Conservation (phyloP, 106 monocot species). For the Iris macrosiphon region DNA sequence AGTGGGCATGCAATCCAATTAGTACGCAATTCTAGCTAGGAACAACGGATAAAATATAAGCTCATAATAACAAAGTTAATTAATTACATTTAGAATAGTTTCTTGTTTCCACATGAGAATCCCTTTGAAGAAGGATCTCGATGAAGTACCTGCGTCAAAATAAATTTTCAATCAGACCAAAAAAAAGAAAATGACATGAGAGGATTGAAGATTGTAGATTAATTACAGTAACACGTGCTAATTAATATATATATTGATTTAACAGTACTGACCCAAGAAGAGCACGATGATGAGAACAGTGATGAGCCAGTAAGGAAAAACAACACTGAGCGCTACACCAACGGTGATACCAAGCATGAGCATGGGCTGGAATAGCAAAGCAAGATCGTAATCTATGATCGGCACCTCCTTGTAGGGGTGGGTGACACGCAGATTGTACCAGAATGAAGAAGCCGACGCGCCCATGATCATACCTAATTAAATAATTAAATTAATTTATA, state of each 20-base stretch:
- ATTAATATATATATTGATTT: no score
- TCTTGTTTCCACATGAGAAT: constrained; percentile 89
- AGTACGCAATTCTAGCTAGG: neutral
- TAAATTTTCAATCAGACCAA: neutral
- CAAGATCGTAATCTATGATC: constrained; percentile 90
- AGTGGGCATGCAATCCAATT: neutral
- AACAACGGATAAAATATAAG: neutral
- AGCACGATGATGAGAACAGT: constrained; percentile 91
- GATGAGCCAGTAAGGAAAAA: constrained; percentile 98
- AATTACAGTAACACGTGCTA: neutral
- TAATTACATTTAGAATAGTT: constrained; percentile 62
- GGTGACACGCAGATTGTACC: constrained; percentile 84
- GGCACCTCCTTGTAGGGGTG: constrained; percentile 90
- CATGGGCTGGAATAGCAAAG: constrained; percentile 98
- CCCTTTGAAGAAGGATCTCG: constrained; percentile 79
- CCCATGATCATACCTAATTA: constrained; percentile 96
- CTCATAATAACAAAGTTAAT: neutral
- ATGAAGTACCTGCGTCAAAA: constrained; percentile 65
- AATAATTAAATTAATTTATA: neutral
- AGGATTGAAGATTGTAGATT: neutral
- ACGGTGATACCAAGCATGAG: constrained; percentile 96
- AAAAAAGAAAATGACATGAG: neutral
- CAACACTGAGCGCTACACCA: constrained; percentile 85
- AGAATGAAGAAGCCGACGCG: constrained; percentile 86
- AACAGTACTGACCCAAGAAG: constrained; percentile 44